These are phyloP conservation scores for Plasmodium blacklocki DNA, from an alignment of 169 alveolate species.

Conservation along the genomic window DNA sequence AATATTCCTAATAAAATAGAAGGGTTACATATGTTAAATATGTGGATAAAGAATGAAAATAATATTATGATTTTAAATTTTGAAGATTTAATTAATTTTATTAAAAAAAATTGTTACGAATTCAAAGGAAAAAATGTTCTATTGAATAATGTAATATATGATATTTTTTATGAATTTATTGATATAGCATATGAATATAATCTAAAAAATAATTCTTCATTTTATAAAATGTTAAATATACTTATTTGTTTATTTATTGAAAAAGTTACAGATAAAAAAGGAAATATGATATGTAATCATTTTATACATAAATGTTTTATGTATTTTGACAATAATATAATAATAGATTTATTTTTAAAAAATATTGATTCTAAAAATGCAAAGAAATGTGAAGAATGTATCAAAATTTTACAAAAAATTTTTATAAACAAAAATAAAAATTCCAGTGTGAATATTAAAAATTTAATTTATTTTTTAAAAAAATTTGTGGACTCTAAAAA, in stretches of 20 bases:
- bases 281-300: constrained; percentile 31
- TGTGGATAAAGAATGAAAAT: constrained; percentile 28
- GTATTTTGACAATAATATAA: constrained; percentile 59
- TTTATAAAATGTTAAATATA: constrained; percentile 35
- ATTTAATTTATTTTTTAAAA: constrained; percentile 54
- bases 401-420: constrained; percentile 45
- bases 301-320: constrained; percentile 49
- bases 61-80: constrained; percentile 1
- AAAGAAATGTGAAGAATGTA: constrained; percentile 63
- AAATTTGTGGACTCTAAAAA: constrained; percentile 74
- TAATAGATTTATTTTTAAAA: constrained; percentile 42
- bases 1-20: constrained; percentile 27
- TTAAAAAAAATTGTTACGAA: constrained; percentile 65
- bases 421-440: constrained; percentile 18
- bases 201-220: not conserved
- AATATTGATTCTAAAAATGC: constrained; percentile 44
- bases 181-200: constrained; percentile 31
- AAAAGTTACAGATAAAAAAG: constrained; percentile 63
- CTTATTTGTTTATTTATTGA: constrained; percentile 37
- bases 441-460: constrained; percentile 41
- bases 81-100: constrained; percentile 14
- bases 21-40: constrained; percentile 30
- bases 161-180: constrained; percentile 34
- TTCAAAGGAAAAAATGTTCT: constrained; percentile 62
- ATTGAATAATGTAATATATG: constrained; percentile 35